These are phyloP conservation scores for Candida orba DNA, from an alignment of 805 yeast genomes.

Conservation along the genomic window DNA sequence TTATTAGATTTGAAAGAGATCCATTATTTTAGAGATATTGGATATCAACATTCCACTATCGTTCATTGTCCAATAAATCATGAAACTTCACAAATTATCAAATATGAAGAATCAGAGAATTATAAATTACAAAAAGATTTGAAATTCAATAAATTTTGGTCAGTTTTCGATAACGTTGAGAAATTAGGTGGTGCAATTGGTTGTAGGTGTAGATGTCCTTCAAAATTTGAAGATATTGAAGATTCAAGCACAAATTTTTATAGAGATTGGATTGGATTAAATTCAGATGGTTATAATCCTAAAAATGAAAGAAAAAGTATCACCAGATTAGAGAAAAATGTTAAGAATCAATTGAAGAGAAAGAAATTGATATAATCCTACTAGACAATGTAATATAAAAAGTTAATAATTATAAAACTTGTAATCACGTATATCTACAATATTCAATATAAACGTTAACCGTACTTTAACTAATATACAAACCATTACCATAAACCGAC, in stretches of 20 bases:
- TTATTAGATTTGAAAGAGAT: slow-evolving; percentile 59
- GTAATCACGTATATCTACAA: neutral
- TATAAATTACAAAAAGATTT: slow-evolving; percentile 16
- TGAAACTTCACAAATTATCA: slow-evolving; percentile 41
- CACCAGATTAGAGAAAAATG: slow-evolving; percentile 22
- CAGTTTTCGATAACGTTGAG: slow-evolving; percentile 28
- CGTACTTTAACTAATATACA: slow-evolving; percentile 10
- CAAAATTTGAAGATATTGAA: slow-evolving; percentile 45
- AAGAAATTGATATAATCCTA: neutral
- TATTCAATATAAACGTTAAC: slow-evolving; percentile 8
- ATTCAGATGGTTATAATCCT: slow-evolving; percentile 24
- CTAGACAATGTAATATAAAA: no score
- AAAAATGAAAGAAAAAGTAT: slow-evolving; percentile 19
- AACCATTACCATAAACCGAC: slow-evolving; percentile 14
- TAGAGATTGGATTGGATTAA: slow-evolving; percentile 39
- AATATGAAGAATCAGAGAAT: slow-evolving; percentile 24
- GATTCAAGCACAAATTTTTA: slow-evolving; percentile 47
- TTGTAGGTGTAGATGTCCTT: slow-evolving; percentile 80
- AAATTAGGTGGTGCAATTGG: slow-evolving; percentile 55
- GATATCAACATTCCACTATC: slow-evolving; percentile 74
- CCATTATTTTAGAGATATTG: slow-evolving; percentile 90
- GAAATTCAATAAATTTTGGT: slow-evolving; percentile 18
- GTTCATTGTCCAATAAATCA: slow-evolving; percentile 81
- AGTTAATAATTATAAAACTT: no score
- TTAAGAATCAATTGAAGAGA: slow-evolving; percentile 8